phyloP scores from a whole-genome alignment of 192 early-diverging fungal species.

The Helicostylum pulchrum region DNA sequence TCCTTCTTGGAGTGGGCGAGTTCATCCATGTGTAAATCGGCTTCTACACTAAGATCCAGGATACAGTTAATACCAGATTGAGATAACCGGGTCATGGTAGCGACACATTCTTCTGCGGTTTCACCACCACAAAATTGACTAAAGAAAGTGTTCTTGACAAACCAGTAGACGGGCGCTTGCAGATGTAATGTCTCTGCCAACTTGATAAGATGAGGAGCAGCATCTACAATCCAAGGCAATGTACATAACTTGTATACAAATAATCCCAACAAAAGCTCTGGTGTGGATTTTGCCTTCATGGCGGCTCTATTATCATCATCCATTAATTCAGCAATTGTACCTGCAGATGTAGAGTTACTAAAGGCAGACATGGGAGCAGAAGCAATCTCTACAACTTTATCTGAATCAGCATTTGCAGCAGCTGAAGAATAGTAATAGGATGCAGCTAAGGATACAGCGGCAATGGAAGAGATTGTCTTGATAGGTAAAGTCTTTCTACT shows the following conservation, averaged over 20 bases:
- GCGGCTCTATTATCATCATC: slow-evolving; percentile 39
- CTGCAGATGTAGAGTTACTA: slow-evolving; percentile 5
- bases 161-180: slow-evolving; percentile 51
- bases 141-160: slow-evolving; percentile 87
- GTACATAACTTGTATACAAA: slow-evolving; percentile 73
- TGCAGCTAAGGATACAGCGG: background rate
- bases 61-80: slow-evolving; percentile 74
- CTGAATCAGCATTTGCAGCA: background rate
- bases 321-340: slow-evolving; percentile 31
- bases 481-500: background rate
- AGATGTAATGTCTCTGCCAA: slow-evolving; percentile 51
- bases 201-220: slow-evolving; percentile 54
- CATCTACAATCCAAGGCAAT: slow-evolving; percentile 57
- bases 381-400: slow-evolving; percentile 3
- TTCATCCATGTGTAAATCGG: slow-evolving; percentile 64
- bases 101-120: slow-evolving; percentile 75
- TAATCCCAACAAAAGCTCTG: slow-evolving; percentile 59
- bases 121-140: slow-evolving; percentile 91
- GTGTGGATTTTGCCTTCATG: slow-evolving; percentile 46
- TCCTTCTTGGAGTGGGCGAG: slow-evolving; percentile 12
- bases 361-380: slow-evolving; percentile 15
- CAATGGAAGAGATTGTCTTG: slow-evolving; percentile 12
- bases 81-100: slow-evolving; percentile 70
- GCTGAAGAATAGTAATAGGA: background rate
- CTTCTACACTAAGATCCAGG: slow-evolving; percentile 84